Percentiles rank a stretch among this genome's conserved stretches.
Conservation (phyloP, 371 early-diverging fungal species). For the Coemansia sp. region DNA sequence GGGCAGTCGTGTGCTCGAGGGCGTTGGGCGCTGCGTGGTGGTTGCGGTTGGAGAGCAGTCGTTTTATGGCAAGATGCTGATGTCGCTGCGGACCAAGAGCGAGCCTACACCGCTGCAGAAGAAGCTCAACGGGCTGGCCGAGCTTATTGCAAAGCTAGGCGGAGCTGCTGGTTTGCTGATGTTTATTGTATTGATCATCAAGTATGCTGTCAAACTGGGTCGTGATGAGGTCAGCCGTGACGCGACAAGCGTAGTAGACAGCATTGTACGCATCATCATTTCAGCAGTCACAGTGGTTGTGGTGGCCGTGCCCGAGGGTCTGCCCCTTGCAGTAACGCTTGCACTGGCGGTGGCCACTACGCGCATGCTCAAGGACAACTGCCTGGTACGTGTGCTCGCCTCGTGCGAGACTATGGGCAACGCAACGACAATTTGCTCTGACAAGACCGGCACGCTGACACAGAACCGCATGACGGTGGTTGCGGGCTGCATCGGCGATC, state of each 20-base stretch:
- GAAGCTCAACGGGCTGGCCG: slow-evolving; percentile 83
- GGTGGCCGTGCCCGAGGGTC: slow-evolving; percentile 96
- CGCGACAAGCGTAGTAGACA: slow-evolving; percentile 59
- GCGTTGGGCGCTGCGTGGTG: slow-evolving; percentile 81
- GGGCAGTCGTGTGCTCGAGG: slow-evolving; percentile 88
- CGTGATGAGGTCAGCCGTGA: slow-evolving; percentile 49
- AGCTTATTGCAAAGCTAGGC: slow-evolving; percentile 90
- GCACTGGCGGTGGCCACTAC: slow-evolving; percentile 93
- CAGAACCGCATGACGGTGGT: slow-evolving; percentile 96
- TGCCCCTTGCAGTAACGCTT: slow-evolving; percentile 96
- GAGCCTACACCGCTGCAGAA: slow-evolving; percentile 89
- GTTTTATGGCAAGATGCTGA: slow-evolving; percentile 76
- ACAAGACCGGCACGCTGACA: slow-evolving; percentile 97
- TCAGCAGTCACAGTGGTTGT: slow-evolving; percentile 89
- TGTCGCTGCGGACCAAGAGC: slow-evolving; percentile 73
- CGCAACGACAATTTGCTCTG: slow-evolving; percentile 95
- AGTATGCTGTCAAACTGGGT: slow-evolving; percentile 72
- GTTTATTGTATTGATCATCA: slow-evolving; percentile 74
- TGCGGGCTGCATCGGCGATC: slow-evolving; percentile 64
- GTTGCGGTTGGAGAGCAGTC: slow-evolving; percentile 84
- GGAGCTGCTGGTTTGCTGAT: slow-evolving; percentile 76
- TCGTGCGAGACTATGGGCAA: slow-evolving; percentile 99
- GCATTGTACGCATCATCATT: slow-evolving; percentile 74
- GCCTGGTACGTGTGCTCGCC: slow-evolving; percentile 87
- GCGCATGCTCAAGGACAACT: slow-evolving; percentile 92